phyloP scores from a whole-genome alignment of 805 yeast genomes.

The Zygosaccharomyces lentus region DNA sequence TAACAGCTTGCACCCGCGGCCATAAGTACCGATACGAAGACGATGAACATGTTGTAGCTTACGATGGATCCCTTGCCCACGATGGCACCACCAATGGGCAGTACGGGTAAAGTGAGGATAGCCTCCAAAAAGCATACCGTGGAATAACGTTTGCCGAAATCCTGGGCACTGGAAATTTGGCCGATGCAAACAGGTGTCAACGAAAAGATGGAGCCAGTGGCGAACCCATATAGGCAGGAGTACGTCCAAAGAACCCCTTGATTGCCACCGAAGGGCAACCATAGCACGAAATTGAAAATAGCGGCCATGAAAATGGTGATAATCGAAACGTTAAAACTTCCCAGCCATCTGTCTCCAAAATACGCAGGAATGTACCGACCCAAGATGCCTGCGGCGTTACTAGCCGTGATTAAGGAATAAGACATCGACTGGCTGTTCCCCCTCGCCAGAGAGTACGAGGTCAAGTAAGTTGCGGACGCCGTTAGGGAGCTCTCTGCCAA shows the following conservation, averaged over 20 bases:
- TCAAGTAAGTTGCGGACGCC: slow-evolving; percentile 45
- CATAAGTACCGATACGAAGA: slow-evolving; percentile 42
- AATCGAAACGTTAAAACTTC: slow-evolving; percentile 51
- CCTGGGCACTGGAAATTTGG: slow-evolving; percentile 51
- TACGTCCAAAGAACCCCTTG: slow-evolving; percentile 41
- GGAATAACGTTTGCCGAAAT: slow-evolving; percentile 53
- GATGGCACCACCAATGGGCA: slow-evolving; percentile 49
- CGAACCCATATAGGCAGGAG: slow-evolving; percentile 49
- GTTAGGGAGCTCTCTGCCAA: slow-evolving; percentile 46
- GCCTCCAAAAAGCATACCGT: slow-evolving; percentile 57
- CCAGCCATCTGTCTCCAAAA: slow-evolving; percentile 42
- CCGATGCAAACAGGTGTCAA: slow-evolving; percentile 58
- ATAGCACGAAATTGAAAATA: slow-evolving; percentile 36
- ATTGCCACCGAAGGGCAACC: slow-evolving; percentile 42
- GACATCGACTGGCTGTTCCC: slow-evolving; percentile 44
- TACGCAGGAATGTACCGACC: slow-evolving; percentile 46
- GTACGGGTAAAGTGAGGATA: slow-evolving; percentile 43
- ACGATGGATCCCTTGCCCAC: slow-evolving; percentile 35
- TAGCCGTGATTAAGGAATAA: slow-evolving; percentile 44
- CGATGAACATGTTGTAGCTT: slow-evolving; percentile 42
- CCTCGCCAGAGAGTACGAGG: slow-evolving; percentile 49
- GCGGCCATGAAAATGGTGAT: slow-evolving; percentile 36
- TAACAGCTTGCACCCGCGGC: slow-evolving; percentile 39
- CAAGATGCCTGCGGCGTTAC: slow-evolving; percentile 44
- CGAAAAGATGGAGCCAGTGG: slow-evolving; percentile 53